phyloP scores from a whole-genome alignment of 345 rosid genomes.

The Murraya koenigii region DNA sequence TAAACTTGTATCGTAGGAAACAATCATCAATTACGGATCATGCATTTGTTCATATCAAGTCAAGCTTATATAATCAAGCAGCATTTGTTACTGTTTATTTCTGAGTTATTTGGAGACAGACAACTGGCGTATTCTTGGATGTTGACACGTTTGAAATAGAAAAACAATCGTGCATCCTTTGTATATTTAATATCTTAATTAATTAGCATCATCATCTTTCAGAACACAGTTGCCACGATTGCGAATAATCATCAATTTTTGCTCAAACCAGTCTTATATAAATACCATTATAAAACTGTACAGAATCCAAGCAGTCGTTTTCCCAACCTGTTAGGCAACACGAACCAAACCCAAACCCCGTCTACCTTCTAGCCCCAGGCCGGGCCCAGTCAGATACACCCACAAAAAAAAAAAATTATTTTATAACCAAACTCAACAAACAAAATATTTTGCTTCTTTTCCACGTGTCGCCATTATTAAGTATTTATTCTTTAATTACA shows the following conservation, averaged over 20 bases:
- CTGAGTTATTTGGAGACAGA: neutral
- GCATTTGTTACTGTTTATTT: neutral
- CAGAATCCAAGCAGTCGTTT: too few species aligned
- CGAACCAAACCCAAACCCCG: too few species aligned
- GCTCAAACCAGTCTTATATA: neutral
- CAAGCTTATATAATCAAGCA: neutral
- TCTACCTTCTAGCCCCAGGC: too few species aligned
- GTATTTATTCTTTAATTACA: too few species aligned
- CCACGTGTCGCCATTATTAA: too few species aligned
- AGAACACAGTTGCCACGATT: neutral
- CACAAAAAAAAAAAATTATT: too few species aligned
- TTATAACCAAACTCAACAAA: too few species aligned
- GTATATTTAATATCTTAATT: neutral
- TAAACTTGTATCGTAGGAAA: neutral
- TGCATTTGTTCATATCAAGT: neutral
- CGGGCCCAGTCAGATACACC: too few species aligned
- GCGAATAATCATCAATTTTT: too few species aligned
- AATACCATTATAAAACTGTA: too few species aligned
- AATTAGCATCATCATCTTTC: neutral
- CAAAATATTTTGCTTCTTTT: too few species aligned
- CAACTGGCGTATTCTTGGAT: neutral
- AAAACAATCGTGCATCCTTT: neutral
- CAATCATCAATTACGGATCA: neutral
- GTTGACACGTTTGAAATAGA: neutral
- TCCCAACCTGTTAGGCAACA: too few species aligned